Percentiles rank a stretch among this genome's conserved stretches.
These are phyloP conservation scores for Dendrobium officinale DNA, from an alignment of 106 monocot genomes.

Conservation along the genomic window DNA sequence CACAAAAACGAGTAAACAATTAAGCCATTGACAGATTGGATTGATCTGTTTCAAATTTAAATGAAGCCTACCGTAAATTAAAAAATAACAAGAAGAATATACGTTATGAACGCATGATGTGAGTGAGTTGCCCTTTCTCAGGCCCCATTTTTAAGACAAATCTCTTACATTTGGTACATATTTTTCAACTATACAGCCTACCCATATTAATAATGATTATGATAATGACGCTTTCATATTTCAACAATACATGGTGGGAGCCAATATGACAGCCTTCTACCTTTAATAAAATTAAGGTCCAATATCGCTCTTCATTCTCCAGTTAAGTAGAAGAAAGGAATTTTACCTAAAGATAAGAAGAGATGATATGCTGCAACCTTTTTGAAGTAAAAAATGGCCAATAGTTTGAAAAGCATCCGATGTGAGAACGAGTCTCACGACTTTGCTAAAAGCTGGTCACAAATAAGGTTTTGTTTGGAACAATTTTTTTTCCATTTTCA, in stretches of 20 bases:
- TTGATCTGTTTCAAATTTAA: neutral
- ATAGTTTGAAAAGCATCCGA: too few relatives aligned
- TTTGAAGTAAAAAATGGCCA: too few relatives aligned
- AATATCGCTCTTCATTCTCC: neutral
- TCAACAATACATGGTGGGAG: neutral
- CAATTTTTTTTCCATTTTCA: too few relatives aligned
- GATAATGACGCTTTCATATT: neutral
- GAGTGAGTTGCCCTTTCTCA: neutral
- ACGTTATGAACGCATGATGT: neutral
- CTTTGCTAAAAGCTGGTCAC: too few relatives aligned
- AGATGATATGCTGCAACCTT: too few relatives aligned
- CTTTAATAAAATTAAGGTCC: neutral
- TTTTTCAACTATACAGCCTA: neutral
- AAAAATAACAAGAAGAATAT: neutral
- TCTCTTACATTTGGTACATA: neutral
- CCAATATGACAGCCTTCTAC: too few relatives aligned
- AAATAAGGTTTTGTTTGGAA: too few relatives aligned
- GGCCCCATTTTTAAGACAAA: neutral
- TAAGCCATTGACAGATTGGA: neutral
- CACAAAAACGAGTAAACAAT: too few relatives aligned
- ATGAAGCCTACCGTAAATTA: neutral
- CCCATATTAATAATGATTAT: neutral
- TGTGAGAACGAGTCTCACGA: too few relatives aligned
- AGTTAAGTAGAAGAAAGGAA: neutral
- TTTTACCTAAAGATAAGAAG: too few relatives aligned